A percentile compares a stretch with the other conserved stretches of the same genome.
phyloP scores from a whole-genome alignment of 495 filamentous ascomycete genomes.

The Chaetomidium leptoderma region DNA sequence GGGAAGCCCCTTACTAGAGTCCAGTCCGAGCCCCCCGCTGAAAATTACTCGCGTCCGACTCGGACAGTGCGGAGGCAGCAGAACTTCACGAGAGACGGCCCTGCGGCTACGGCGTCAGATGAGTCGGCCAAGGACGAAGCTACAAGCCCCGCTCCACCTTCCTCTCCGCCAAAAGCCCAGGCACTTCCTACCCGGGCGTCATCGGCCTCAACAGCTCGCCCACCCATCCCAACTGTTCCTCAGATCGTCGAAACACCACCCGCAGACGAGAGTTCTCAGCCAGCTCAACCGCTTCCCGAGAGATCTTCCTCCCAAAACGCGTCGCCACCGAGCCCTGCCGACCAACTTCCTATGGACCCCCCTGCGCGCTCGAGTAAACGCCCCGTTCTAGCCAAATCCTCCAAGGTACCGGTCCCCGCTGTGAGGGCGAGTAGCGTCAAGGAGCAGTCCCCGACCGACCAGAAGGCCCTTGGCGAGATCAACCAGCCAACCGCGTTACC shows the following conservation, averaged over 20 bases:
- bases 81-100: conserved; percentile 35
- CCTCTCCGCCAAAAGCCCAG: conserved; percentile 20
- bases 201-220: conserved; percentile 22
- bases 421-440: conserved; percentile 18
- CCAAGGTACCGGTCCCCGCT: conserved; percentile 18
- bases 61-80: conserved; percentile 44
- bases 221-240: conserved; percentile 46
- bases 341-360: conserved; percentile 36
- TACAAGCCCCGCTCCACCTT: conserved; percentile 15
- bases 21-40: conserved; percentile 70
- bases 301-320: conserved; percentile 55
- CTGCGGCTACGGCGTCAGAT: not conserved
- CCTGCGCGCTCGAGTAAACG: conserved; percentile 48
- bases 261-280: conserved; percentile 42
- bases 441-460: conserved; percentile 15
- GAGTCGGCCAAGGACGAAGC: conserved; percentile 21
- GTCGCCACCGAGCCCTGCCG: conserved; percentile 26
- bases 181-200: conserved; percentile 26
- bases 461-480: conserved; percentile 54
- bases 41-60: conserved; percentile 52
- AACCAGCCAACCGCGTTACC: conserved; percentile 62
- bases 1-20: conserved; percentile 60
- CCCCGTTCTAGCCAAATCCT: conserved; percentile 36
- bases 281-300: conserved; percentile 40
- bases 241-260: conserved; percentile 66